Evolutionary conservation across 106 monocot species (phyloP).

Genomic region (Acorus calamus): DNA sequence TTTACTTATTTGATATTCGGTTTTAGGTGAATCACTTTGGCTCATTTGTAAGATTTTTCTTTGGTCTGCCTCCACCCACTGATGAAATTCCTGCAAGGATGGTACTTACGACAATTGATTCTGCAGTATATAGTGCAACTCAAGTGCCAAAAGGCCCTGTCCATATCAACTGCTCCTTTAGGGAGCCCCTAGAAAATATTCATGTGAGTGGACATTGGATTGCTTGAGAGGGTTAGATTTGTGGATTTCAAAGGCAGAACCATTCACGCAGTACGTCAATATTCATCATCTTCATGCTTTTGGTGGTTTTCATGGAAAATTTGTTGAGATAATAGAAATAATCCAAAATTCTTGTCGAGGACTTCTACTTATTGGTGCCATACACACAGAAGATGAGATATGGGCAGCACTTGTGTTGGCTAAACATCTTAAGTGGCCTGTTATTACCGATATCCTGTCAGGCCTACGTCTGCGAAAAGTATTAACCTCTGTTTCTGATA

Average conservation of each 20-base stretch:
- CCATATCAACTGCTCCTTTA: slow-evolving; percentile 83
- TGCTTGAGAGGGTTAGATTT: slow-evolving; percentile 64
- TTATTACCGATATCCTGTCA: slow-evolving; percentile 70
- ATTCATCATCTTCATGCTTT: slow-evolving; percentile 10
- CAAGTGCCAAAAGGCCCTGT: slow-evolving; percentile 64
- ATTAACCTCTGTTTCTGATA: slow-evolving; percentile 24
- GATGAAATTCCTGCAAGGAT: slow-evolving; percentile 74
- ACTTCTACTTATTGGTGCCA: slow-evolving; percentile 56
- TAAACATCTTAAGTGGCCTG: slow-evolving; percentile 76
- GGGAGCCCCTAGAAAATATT: slow-evolving; percentile 63
- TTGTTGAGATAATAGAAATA: slow-evolving; percentile 42
- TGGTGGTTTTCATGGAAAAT: slow-evolving; percentile 9
- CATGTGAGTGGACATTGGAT: slow-evolving; percentile 36
- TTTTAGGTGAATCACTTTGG: slow-evolving; percentile 94
- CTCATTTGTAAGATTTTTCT: slow-evolving; percentile 66
- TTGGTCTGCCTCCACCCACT: slow-evolving; percentile 68
- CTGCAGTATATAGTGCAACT: slow-evolving; percentile 63
- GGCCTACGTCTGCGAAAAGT: slow-evolving; percentile 57
- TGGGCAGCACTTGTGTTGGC: slow-evolving; percentile 58
- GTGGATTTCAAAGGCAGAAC: slow-evolving; percentile 53
- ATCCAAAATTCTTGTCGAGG: slow-evolving; percentile 47
- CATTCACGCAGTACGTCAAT: slow-evolving; percentile 70
- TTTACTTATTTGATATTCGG: not conserved
- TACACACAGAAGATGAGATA: slow-evolving; percentile 71
- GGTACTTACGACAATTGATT: slow-evolving; percentile 85